Conservation (phyloP, 208 protist species). For the Crithidia acanthocephali region DNA sequence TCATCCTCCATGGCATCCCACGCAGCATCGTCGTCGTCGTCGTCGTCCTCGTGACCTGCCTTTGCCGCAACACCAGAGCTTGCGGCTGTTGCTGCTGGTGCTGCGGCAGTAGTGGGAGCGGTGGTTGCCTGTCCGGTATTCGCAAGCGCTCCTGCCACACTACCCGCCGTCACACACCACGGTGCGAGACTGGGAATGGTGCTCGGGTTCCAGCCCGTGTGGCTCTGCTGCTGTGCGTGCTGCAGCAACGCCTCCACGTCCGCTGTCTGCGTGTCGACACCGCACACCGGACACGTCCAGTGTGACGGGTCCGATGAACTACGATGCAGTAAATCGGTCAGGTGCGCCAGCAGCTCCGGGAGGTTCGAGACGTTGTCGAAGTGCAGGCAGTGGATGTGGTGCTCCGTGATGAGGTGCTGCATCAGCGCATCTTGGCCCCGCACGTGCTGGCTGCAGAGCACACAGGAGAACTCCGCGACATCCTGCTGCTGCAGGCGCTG, state of each 20-base stretch:
- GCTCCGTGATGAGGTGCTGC: constrained; percentile 56
- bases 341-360: constrained; percentile 40
- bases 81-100: background rate
- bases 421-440: constrained; percentile 55
- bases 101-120: too few relatives aligned
- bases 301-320: background rate
- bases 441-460: constrained; percentile 50
- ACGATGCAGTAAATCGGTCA: constrained; percentile 27
- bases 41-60: constrained; percentile 14
- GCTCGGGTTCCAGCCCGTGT: constrained; percentile 50
- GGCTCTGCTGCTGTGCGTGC: constrained; percentile 33
- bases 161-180: constrained; percentile 40
- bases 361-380: constrained; percentile 68
- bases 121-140: too few relatives aligned
- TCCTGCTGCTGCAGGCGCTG: constrained; percentile 43
- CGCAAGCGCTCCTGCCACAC: too few relatives aligned
- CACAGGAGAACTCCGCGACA: constrained; percentile 44
- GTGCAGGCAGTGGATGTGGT: constrained; percentile 51
- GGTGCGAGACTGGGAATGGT: constrained; percentile 50
- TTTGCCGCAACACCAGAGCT: background rate
- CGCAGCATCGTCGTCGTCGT: constrained; percentile 29
- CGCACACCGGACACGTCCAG: constrained; percentile 70
- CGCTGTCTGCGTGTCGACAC: constrained; percentile 12
- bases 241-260: constrained; percentile 6
- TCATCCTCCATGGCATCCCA: constrained; percentile 43